A percentile compares a stretch with the other conserved stretches of the same genome.
Evolutionary conservation across 768 basidiomycete genomes (phyloP).

Genomic region (Mycena metata): DNA sequence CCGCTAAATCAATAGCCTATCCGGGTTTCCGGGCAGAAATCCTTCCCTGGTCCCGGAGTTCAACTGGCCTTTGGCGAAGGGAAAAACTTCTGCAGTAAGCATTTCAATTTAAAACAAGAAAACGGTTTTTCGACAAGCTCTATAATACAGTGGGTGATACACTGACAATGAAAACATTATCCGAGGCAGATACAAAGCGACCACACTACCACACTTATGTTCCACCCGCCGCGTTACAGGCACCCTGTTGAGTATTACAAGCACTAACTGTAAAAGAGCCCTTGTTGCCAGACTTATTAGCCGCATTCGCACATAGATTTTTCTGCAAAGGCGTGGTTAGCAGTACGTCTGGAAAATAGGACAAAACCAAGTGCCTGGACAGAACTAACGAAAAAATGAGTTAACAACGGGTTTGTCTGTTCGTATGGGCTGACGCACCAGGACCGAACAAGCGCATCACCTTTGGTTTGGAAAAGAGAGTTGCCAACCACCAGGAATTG

Average conservation of each 20-base stretch:
- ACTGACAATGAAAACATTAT: not conserved
- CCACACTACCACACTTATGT: not conserved
- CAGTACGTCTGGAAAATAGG: not conserved
- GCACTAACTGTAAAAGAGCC: constrained; percentile 23
- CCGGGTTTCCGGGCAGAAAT: too few relatives aligned
- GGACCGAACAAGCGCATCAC: constrained; percentile 20
- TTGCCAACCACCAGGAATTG: constrained; percentile 30
- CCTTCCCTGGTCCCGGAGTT: too few relatives aligned
- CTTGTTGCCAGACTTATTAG: constrained; percentile 20
- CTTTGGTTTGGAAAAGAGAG: constrained; percentile 5
- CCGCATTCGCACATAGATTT: constrained; percentile 26
- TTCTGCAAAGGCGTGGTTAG: constrained; percentile 7
- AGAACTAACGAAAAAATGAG: not conserved
- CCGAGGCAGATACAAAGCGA: not conserved
- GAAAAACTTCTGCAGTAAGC: too few relatives aligned
- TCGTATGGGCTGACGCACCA: constrained; percentile 18
- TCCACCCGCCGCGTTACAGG: constrained; percentile 19
- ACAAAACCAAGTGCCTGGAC: not conserved
- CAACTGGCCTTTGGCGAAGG: too few relatives aligned
- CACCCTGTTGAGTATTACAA: constrained; percentile 11
- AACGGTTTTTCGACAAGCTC: too few relatives aligned
- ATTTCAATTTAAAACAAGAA: too few relatives aligned
- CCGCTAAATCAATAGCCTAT: too few relatives aligned
- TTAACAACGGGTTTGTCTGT: not conserved
- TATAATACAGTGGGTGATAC: too few relatives aligned